Evolutionary conservation across 1,284 basidiomycete genomes (phyloP), one percentile per base, ranked within the genome.

Genomic region (Cutaneotrichosporon cutaneum): DNA sequence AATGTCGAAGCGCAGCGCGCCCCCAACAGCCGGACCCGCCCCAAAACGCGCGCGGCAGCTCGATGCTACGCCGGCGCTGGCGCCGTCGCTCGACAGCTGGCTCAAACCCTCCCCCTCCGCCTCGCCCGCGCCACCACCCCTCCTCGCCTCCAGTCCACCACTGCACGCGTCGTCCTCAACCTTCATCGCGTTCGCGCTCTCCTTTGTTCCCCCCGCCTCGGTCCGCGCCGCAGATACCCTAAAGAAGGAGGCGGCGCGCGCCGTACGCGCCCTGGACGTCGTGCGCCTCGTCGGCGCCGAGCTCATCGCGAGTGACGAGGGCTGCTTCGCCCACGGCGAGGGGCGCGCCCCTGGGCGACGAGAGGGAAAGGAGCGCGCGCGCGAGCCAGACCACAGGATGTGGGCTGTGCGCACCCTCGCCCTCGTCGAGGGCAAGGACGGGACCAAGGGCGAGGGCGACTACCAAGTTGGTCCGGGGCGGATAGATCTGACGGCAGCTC

Each of bases 381-480:
- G 75, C 47, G 76, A 78, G 53, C 76, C 76, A 2, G 75, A 77
- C 67, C 76, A 77, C 68, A 57, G 76, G 22, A 79, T 77, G 73
- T 79, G 76, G 76, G 77, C 73, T 0, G 69, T 71, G 26, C 66
- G 77, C 42, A 63, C 69, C 2, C 55, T 79, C 21, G 64, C 55
- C 13, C 51, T 77, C 36, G 72, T 66, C 45, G 70, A 77, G 35
- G 75, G 76, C 1, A 69, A 65, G 47, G 69, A 78, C 65, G 76
- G 75, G 24, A 77, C 76, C 0, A 66, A 64, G 8, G 77, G 77
- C 1, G 75, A 74, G 56, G 75, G 66, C 3, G 77, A 78, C 56
- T 79, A 73, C 60, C 75, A 79, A 64, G 72, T 76, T 53, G 36
- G 71, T 63, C 3, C 11, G 32, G 9, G 44, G 13, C 21, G 33